These are phyloP conservation scores for Trichosporon ovoides DNA, from an alignment of 1,284 basidiomycete species.

Conservation along the genomic window DNA sequence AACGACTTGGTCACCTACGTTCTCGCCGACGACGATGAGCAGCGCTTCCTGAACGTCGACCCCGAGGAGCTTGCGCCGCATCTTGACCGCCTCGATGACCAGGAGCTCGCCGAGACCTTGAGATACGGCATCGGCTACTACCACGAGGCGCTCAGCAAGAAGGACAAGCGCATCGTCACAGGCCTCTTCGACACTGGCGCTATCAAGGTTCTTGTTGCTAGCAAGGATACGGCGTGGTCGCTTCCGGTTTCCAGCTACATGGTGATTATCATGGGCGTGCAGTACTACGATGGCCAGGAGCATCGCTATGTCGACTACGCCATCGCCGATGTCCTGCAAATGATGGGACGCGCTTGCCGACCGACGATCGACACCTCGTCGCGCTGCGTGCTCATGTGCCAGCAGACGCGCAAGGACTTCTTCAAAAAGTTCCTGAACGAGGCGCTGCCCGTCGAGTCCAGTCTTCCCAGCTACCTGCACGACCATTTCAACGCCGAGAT, in stretches of 20 bases:
- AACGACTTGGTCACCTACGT: slow-evolving; percentile 88
- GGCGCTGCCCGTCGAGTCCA: slow-evolving; percentile 94
- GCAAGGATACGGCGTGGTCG: slow-evolving; percentile 94
- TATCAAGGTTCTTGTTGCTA: slow-evolving; percentile 89
- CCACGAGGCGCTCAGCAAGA: slow-evolving; percentile 85
- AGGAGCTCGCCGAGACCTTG: slow-evolving; percentile 71
- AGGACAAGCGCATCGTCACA: slow-evolving; percentile 90
- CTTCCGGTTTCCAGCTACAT: slow-evolving; percentile 89
- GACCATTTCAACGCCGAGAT: slow-evolving; percentile 99
- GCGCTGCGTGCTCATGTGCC: slow-evolving; percentile 92
- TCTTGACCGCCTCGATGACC: slow-evolving; percentile 76
- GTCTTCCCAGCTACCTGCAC: slow-evolving; percentile 78
- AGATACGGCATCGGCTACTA: slow-evolving; percentile 91
- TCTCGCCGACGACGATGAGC: slow-evolving; percentile 75
- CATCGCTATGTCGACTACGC: slow-evolving; percentile 97
- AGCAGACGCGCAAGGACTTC: slow-evolving; percentile 93
- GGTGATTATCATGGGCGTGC: slow-evolving; percentile 98
- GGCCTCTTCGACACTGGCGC: slow-evolving; percentile 90
- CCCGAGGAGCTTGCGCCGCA: slow-evolving; percentile 77
- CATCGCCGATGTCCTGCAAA: slow-evolving; percentile 94
- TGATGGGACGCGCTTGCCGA: slow-evolving; percentile 95
- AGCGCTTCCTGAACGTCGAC: slow-evolving; percentile 87
- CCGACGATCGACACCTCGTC: slow-evolving; percentile 78
- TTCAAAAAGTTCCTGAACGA: slow-evolving; percentile 98
- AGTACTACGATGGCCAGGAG: slow-evolving; percentile 90